Conservation (phyloP, 148 eudicot genomes). For the Fallopia convolvulus region DNA sequence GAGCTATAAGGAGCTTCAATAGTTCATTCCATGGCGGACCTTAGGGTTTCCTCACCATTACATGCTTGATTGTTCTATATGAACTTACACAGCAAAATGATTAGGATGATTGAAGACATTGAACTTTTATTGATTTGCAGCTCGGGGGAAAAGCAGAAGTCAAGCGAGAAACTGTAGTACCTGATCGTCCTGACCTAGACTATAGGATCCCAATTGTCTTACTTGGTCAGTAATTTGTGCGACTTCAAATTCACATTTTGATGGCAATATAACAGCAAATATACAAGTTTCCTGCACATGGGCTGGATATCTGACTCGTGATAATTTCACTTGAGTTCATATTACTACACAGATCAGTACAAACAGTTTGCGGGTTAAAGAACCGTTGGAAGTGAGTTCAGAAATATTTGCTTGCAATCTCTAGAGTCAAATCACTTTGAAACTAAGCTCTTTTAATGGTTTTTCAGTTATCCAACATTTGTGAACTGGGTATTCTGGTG, state of each 20-base stretch:
- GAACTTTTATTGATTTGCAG: constrained; percentile 24
- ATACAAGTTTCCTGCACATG: neutral
- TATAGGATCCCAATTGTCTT: constrained; percentile 77
- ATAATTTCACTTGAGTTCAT: too few species aligned
- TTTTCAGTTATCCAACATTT: constrained; percentile 73
- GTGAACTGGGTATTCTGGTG: constrained; percentile 99
- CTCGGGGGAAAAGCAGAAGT: constrained; percentile 54
- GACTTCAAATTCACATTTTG: neutral
- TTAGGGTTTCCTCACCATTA: too few species aligned
- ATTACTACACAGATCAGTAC: neutral
- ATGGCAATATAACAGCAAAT: neutral
- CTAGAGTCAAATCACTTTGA: neutral
- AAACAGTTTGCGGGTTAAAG: constrained; percentile 20
- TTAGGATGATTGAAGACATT: constrained; percentile 3
- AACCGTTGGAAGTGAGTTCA: constrained; percentile 95
- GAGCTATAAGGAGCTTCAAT: constrained; percentile 26
- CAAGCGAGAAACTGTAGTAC: constrained; percentile 65
- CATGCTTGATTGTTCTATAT: neutral
- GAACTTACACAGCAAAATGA: neutral
- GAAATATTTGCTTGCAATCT: neutral
- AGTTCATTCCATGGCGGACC: constrained; percentile 48
- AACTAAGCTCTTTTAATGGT: neutral
- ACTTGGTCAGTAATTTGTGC: constrained; percentile 44
- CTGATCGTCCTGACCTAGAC: constrained; percentile 90
- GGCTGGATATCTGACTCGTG: neutral